Conservation (phyloP, 176 grass and related monocot species). For the Microstegium vimineum region DNA sequence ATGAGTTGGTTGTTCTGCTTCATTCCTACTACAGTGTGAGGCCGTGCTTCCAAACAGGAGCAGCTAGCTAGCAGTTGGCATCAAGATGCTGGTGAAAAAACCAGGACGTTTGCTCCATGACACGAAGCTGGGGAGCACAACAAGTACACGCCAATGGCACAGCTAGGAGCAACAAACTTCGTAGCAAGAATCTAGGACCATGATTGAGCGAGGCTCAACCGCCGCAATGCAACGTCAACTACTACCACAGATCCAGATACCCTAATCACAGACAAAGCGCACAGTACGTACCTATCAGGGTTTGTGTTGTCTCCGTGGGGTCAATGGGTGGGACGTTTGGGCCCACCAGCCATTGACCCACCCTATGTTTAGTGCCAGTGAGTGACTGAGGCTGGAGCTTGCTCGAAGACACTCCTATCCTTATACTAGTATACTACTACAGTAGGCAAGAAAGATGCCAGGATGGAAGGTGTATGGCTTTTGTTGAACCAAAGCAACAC, state of each 20-base stretch:
- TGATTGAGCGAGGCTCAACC: constrained; percentile 3
- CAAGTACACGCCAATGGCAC: background rate
- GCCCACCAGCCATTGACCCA: background rate
- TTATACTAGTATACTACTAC: too few species aligned
- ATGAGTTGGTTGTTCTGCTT: background rate
- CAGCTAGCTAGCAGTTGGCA: background rate
- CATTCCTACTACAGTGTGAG: background rate
- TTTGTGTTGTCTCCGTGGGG: background rate
- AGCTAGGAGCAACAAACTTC: background rate
- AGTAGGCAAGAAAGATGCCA: background rate
- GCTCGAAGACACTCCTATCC: too few species aligned
- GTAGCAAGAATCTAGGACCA: constrained; percentile 41
- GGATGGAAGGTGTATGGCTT: too few species aligned
- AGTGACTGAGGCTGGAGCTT: background rate
- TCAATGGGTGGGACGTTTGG: background rate
- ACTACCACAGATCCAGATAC: background rate
- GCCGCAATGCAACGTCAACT: background rate
- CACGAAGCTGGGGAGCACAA: background rate
- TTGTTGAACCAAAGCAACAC: too few species aligned
- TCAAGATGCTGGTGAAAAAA: background rate
- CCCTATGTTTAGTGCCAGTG: background rate
- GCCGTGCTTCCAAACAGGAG: background rate
- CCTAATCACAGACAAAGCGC: background rate
- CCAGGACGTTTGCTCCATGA: background rate
- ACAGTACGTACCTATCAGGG: background rate